Evolutionary conservation across 805 yeast species (phyloP).

Genomic region (Zygotorulaspora chibaensis): DNA sequence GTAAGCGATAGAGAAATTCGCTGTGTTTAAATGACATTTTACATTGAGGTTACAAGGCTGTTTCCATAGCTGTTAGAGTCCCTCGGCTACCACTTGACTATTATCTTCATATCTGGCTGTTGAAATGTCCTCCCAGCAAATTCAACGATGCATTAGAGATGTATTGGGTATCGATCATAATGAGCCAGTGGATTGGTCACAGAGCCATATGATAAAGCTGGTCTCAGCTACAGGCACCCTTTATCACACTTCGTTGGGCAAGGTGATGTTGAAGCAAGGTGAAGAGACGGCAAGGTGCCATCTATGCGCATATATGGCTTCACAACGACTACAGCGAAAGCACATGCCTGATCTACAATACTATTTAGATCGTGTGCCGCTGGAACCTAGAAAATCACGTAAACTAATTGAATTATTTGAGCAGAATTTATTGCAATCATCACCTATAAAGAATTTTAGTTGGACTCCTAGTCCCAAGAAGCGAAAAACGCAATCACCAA

Average conservation of each 20-base stretch:
- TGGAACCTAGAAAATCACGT: slow-evolving; percentile 43
- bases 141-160: slow-evolving; percentile 28
- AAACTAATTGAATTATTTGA: slow-evolving; percentile 46
- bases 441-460: slow-evolving; percentile 28
- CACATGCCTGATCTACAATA: slow-evolving; percentile 47
- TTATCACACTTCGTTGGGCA: slow-evolving; percentile 50
- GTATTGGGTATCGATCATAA: slow-evolving; percentile 21
- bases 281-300: slow-evolving; percentile 66
- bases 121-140: slow-evolving; percentile 28
- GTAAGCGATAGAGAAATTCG: not conserved
- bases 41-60: not conserved
- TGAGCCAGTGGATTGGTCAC: slow-evolving; percentile 24
- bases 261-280: slow-evolving; percentile 46
- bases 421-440: slow-evolving; percentile 36
- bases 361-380: slow-evolving; percentile 49
- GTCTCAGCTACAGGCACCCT: slow-evolving; percentile 33
- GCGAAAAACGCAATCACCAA: slow-evolving; percentile 14
- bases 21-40: too few species aligned
- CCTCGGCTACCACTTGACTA: not conserved
- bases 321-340: slow-evolving; percentile 43
- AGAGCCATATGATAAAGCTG: slow-evolving; percentile 28
- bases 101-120: not conserved
- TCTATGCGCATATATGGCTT: slow-evolving; percentile 60
- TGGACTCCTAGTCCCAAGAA: slow-evolving; percentile 34
- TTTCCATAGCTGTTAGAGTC: not conserved